A percentile compares a stretch with the other conserved stretches of the same genome.
Evolutionary conservation across 768 basidiomycete genomes (phyloP).

Genomic region (Leccinum ochraceum): DNA sequence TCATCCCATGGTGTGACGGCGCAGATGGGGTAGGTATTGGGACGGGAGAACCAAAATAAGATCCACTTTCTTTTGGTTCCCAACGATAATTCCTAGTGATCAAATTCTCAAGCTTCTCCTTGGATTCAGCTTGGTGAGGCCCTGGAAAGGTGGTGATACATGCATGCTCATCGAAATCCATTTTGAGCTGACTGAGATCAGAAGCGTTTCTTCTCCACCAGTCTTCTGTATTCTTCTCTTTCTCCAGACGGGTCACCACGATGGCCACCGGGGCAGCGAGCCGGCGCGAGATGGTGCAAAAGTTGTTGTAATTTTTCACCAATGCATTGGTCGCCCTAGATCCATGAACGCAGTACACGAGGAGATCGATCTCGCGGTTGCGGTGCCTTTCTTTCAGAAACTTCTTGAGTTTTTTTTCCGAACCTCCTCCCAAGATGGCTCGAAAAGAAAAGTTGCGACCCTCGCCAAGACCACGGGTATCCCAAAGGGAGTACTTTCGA

Average conservation of each 20-base stretch:
- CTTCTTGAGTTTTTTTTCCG: constrained; percentile 22
- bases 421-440: constrained; percentile 2
- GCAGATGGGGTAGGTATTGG: neutral
- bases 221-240: constrained; percentile 23
- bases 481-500: constrained; percentile 29
- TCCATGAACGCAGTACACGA: constrained; percentile 40
- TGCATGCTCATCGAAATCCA: constrained; percentile 39
- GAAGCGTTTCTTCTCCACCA: constrained; percentile 36
- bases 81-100: constrained; percentile 13
- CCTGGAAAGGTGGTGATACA: constrained; percentile 37
- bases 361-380: constrained; percentile 37
- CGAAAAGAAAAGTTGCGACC: constrained; percentile 19
- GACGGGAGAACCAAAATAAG: constrained; percentile 14
- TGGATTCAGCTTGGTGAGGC: constrained; percentile 14
- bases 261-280: constrained; percentile 38
- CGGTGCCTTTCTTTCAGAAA: constrained; percentile 23
- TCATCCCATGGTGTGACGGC: neutral
- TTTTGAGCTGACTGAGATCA: constrained; percentile 23
- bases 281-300: constrained; percentile 38
- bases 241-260: constrained; percentile 38
- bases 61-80: constrained; percentile 5
- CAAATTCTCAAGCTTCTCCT: constrained; percentile 13
- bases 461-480: constrained; percentile 41
- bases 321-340: constrained; percentile 33
- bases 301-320: constrained; percentile 35